Conservation (phyloP, 208 protist genomes). For the Spironucleus salmonicida region DNA sequence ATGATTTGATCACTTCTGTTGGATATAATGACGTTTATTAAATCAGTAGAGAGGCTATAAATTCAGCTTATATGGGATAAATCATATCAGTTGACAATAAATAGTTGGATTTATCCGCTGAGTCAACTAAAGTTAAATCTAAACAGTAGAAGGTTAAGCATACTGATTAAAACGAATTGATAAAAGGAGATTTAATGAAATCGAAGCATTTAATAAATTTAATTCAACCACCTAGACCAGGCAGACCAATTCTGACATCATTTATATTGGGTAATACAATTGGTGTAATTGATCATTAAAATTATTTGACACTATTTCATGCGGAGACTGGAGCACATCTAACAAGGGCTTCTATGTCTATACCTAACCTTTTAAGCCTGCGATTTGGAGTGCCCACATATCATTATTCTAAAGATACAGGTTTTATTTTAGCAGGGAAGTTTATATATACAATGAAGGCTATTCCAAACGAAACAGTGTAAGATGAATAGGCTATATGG, state of each 20-base stretch:
- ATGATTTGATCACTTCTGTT: conserved; percentile 10
- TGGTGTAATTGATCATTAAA: conserved; percentile 15
- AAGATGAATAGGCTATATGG: not conserved
- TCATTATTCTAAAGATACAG: not conserved
- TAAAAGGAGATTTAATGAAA: conserved; percentile 7
- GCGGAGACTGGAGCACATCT: conserved; percentile 8
- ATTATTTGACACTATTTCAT: not conserved
- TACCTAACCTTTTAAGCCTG: not conserved
- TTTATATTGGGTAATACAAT: conserved; percentile 12
- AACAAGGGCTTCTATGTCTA: not conserved
- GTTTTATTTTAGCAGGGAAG: not conserved
- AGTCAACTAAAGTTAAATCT: too few relatives aligned
- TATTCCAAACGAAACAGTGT: conserved; percentile 4
- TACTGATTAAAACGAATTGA: too few relatives aligned
- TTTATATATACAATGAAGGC: not conserved
- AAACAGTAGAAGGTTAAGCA: too few relatives aligned
- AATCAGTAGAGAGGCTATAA: not conserved
- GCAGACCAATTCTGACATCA: not conserved
- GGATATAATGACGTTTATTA: not conserved
- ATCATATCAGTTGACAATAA: too few relatives aligned
- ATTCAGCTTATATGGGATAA: too few relatives aligned
- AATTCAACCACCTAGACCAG: conserved; percentile 7
- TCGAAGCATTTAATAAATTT: not conserved
- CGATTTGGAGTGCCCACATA: not conserved
- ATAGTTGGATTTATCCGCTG: too few relatives aligned